These are phyloP conservation scores for Monilinia fructicola DNA, from an alignment of 2,329 filamentous ascomycete genomes.

Conservation along the genomic window DNA sequence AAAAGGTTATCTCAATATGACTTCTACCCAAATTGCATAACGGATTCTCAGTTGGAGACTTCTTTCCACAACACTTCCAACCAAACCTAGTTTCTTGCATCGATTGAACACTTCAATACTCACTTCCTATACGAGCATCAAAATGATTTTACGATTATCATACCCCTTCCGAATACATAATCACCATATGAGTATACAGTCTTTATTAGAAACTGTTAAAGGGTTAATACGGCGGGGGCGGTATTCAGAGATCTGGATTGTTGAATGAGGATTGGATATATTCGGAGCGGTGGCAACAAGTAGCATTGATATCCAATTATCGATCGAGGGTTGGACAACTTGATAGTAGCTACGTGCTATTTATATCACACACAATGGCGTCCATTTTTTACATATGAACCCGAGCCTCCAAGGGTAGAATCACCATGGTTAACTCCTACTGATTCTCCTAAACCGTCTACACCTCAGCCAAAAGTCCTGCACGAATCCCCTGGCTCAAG, in stretches of 20 bases:
- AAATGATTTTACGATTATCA: constrained; percentile 52
- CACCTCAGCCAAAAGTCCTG: constrained; percentile 28
- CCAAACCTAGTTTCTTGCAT: constrained; percentile 2
- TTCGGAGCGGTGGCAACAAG: neutral
- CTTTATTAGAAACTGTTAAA: constrained; percentile 42
- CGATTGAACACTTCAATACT: neutral
- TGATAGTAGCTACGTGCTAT: neutral
- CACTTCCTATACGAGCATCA: constrained; percentile 38
- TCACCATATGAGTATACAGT: constrained; percentile 51
- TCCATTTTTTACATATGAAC: constrained; percentile 97
- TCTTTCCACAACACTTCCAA: neutral
- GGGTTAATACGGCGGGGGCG: constrained; percentile 29
- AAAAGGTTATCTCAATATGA: constrained; percentile 23
- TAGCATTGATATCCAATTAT: neutral
- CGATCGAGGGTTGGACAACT: neutral
- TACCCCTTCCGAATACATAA: constrained; percentile 43
- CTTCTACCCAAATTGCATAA: constrained; percentile 19
- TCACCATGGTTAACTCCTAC: constrained; percentile 79
- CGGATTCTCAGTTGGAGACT: constrained; percentile 10
- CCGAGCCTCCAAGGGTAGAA: constrained; percentile 80
- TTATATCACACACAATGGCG: constrained; percentile 58
- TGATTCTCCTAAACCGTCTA: constrained; percentile 40
- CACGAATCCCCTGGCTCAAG: constrained; percentile 40
- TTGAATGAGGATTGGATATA: neutral
- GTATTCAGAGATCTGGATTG: constrained; percentile 1